Evolutionary conservation across 2,329 filamentous ascomycete genomes (phyloP).

Genomic region (Aspergillus sp.): DNA sequence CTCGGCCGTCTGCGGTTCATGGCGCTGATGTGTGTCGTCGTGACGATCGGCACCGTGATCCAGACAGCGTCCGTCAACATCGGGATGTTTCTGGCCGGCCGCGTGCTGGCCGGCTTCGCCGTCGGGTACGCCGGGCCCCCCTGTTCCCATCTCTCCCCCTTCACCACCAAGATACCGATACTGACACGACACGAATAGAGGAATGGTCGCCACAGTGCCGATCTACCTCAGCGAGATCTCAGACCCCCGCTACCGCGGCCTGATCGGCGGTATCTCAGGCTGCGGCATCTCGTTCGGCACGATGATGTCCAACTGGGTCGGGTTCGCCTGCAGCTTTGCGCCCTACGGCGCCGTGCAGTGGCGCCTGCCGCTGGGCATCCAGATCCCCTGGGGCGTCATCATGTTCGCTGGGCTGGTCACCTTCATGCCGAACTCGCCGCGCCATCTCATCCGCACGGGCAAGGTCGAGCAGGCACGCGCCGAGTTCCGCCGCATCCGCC

Average conservation of each 20-base stretch:
- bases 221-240: constrained; percentile 58
- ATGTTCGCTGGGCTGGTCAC: constrained; percentile 54
- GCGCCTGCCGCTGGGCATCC: constrained; percentile 55
- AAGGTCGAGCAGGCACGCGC: constrained; percentile 49
- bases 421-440: constrained; percentile 58
- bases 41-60: constrained; percentile 54
- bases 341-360: constrained; percentile 55
- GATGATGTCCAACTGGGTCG: constrained; percentile 59
- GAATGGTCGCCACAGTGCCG: constrained; percentile 52
- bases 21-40: constrained; percentile 54
- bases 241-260: constrained; percentile 48
- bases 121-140: constrained; percentile 38
- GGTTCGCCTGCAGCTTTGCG: constrained; percentile 55
- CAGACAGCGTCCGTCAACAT: constrained; percentile 57
- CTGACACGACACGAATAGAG: constrained; percentile 28
- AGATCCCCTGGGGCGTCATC: constrained; percentile 57
- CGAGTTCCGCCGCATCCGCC: constrained; percentile 50
- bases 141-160: background rate
- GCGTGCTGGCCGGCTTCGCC: constrained; percentile 48
- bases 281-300: constrained; percentile 57
- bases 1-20: constrained; percentile 56
- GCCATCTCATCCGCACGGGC: constrained; percentile 52
- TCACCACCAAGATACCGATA: background rate
- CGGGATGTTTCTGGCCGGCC: constrained; percentile 54
- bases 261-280: constrained; percentile 55